Evolutionary conservation across 192 early-diverging fungal genomes (phyloP).

Genomic region (Coemansia sp.): DNA sequence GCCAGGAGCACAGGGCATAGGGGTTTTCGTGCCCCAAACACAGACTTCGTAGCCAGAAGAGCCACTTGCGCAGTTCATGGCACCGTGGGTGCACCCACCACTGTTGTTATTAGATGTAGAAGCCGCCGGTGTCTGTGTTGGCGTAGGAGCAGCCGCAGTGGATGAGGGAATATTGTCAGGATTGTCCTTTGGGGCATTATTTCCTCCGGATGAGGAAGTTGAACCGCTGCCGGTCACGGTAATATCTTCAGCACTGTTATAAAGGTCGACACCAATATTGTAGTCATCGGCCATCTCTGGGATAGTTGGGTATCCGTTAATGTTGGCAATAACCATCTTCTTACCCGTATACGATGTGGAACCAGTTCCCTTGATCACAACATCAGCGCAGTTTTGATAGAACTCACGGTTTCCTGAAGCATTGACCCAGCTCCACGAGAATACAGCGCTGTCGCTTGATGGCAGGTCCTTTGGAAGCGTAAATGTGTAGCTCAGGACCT

Average conservation of each 20-base stretch:
- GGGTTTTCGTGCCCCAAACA: slow-evolving; percentile 23
- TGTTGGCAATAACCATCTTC: slow-evolving; percentile 49
- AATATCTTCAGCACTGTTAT: slow-evolving; percentile 18
- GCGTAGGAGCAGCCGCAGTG: neutral
- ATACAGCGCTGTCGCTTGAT: slow-evolving; percentile 22
- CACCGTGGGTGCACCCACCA: slow-evolving; percentile 26
- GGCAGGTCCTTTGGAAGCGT: slow-evolving; percentile 25
- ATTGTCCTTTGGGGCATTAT: slow-evolving; percentile 11
- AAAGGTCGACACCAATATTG: slow-evolving; percentile 25
- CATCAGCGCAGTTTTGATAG: slow-evolving; percentile 68
- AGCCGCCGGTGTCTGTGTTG: neutral
- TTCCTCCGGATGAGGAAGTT: neutral
- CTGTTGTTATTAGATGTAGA: neutral
- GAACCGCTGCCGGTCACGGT: slow-evolving; percentile 31
- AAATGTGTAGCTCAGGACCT: slow-evolving; percentile 14
- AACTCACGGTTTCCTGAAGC: slow-evolving; percentile 63
- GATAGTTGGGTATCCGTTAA: slow-evolving; percentile 4
- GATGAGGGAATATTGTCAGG: slow-evolving; percentile 7
- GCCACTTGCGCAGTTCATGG: slow-evolving; percentile 17
- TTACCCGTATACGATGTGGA: slow-evolving; percentile 14
- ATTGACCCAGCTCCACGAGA: slow-evolving; percentile 70
- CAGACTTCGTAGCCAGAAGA: slow-evolving; percentile 34
- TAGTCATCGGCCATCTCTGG: slow-evolving; percentile 32
- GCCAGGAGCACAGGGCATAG: slow-evolving; percentile 15
- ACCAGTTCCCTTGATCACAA: slow-evolving; percentile 52